These are phyloP conservation scores for Effrenium voratum DNA, from an alignment of 73 alveolate species.

Conservation along the genomic window DNA sequence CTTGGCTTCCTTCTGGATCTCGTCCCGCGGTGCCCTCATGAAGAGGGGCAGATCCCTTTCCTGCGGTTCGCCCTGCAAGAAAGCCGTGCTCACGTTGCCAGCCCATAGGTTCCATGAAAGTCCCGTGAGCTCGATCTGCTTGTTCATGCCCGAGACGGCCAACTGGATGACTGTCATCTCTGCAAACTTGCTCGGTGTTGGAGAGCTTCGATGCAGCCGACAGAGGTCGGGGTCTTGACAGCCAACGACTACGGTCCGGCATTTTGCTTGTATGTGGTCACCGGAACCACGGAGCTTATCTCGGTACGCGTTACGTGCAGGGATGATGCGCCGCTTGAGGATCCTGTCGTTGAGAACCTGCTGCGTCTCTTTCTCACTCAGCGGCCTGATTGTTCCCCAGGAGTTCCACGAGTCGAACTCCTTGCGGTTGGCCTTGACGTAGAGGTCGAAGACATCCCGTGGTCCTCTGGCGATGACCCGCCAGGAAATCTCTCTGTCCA, in stretches of 20 bases:
- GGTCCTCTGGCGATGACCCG: background rate
- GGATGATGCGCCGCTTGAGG: background rate
- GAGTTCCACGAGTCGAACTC: background rate
- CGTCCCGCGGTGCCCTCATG: constrained; percentile 5
- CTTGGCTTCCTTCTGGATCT: background rate
- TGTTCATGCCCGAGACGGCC: background rate
- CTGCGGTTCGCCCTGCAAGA: constrained; percentile 8
- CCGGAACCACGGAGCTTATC: background rate
- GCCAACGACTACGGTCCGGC: background rate
- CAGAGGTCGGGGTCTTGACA: background rate
- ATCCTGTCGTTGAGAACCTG: background rate
- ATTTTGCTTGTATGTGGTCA: background rate
- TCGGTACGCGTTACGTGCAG: background rate
- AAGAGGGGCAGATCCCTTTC: background rate
- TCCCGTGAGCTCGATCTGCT: background rate
- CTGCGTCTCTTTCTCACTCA: no score
- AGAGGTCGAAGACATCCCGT: background rate
- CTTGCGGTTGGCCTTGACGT: background rate
- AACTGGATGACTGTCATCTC: background rate
- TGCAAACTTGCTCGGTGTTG: background rate
- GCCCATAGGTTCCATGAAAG: background rate
- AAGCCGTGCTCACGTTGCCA: background rate
- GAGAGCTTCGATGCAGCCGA: background rate
- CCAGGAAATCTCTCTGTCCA: constrained; percentile 16
- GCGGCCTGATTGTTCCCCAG: background rate